Base-by-base conservation (phyloP, 2,329 filamentous ascomycete species). In the Penicillium sp. region DNA sequence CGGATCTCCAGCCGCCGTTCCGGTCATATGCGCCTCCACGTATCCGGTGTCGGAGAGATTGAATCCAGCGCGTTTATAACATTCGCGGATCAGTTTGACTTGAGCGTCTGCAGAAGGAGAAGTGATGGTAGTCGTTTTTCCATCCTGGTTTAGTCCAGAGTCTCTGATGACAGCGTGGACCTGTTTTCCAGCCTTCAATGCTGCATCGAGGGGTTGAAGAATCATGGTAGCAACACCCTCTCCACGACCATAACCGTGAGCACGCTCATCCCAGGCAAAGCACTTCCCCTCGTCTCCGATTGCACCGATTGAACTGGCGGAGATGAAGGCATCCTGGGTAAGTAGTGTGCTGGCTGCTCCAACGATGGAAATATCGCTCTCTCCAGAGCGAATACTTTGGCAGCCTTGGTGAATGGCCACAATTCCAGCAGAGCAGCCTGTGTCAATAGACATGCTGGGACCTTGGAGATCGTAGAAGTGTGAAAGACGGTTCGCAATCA, bases 271-370 rank as follows among this genome's bases (percentile, higher is more conserved):
- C 64, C 69, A 78, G 63, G 72, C 79, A 48, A 74, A 75, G 24
- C 76, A 82, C 41, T 77, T 73, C 2, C 80, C 80, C 2, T 76
- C 74, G 46, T 80, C 75, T 0, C 79, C 80, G 24, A 83, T 75
- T 18, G 81, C 62, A 18, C 38, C 38, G 16, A 40, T n/a, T n/a
- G 16, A 18, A 40, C 38, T 40, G 16, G 16, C 38, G 5, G 38
- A 40, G 7, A 40, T 21, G 18, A 18, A 40, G 9, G 38, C n/a
- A 11, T n/a, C 18, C 38, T 18, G 16, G 21, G 18, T 40, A 7
- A 40, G 10, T 4, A 18, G 16, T 9, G 38, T 21, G 5, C 38
- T n/a, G 3, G 38, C 38, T 21, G 38, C 38, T 27, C 24, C 24
- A 4, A 27, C 24, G 16, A 40, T n/a, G 38, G 38, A n/a, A 8